A percentile compares a stretch with the other conserved stretches of the same genome.
Conservation (phyloP, 1,284 basidiomycete species). For the Agroathelia rolfsii region DNA sequence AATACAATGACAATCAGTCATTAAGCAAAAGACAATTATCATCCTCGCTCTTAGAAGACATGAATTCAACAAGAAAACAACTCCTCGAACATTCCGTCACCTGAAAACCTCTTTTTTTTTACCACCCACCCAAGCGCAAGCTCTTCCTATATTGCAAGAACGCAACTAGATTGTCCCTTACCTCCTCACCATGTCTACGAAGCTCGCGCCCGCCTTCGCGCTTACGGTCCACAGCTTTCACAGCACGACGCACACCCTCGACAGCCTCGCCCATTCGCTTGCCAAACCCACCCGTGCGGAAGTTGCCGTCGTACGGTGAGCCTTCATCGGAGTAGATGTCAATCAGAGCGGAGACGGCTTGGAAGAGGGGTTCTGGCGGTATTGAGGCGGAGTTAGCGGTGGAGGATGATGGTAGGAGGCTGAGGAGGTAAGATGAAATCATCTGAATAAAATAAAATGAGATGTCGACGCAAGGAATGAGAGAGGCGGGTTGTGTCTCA, state of each 20-base stretch:
- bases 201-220: constrained; percentile 47
- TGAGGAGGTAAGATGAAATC: constrained; percentile 62
- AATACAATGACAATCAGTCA: too few relatives aligned
- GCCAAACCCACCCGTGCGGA: constrained; percentile 52
- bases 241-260: constrained; percentile 47
- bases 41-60: too few relatives aligned
- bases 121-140: constrained; percentile 34
- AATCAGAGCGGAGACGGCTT: constrained; percentile 79
- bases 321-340: constrained; percentile 94
- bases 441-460: constrained; percentile 35
- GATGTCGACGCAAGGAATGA: constrained; percentile 7
- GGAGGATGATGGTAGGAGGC: constrained; percentile 34
- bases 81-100: too few relatives aligned
- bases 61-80: too few relatives aligned
- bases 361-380: constrained; percentile 70
- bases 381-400: constrained; percentile 27
- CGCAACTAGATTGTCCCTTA: constrained; percentile 77
- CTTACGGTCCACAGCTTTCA: constrained; percentile 47
- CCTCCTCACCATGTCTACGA: constrained; percentile 58
- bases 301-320: constrained; percentile 74
- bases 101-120: too few relatives aligned
- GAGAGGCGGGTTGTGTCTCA: constrained; percentile 23
- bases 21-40: too few relatives aligned
- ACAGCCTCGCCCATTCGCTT: constrained; percentile 41
- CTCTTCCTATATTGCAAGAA: constrained; percentile 80